Conservation (phyloP, 2,329 filamentous ascomycete species). For the Aspergillus awamori region DNA sequence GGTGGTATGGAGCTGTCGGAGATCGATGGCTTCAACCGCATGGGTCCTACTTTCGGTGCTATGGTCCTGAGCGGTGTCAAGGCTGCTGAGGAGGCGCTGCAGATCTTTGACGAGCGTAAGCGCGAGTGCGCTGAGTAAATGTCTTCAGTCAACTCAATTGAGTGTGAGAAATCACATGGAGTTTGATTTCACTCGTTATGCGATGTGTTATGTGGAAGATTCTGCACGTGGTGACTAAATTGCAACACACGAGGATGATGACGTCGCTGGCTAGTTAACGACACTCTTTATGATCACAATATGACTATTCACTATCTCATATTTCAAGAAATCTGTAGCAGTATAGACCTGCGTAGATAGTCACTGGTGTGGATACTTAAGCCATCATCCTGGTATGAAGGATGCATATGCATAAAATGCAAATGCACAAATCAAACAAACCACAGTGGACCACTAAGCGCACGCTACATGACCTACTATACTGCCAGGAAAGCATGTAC, state of each 20-base stretch:
- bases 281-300: constrained; percentile 1
- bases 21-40: constrained; percentile 86
- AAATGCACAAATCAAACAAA: no score
- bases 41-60: constrained; percentile 86
- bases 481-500: no score
- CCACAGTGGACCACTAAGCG: no score
- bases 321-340: neutral
- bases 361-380: no score
- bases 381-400: no score
- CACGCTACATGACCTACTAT: no score
- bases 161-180: no score
- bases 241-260: neutral
- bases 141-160: no score
- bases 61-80: constrained; percentile 89
- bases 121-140: constrained; percentile 66
- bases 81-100: constrained; percentile 83
- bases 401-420: no score
- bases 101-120: constrained; percentile 76
- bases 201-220: neutral
- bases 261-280: neutral
- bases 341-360: neutral
- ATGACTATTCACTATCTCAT: no score
- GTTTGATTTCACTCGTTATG: neutral
- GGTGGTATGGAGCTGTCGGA: constrained; percentile 93
- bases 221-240: neutral